Conservation (phyloP, 495 filamentous ascomycete genomes). For the Penicillium crystallinum region DNA sequence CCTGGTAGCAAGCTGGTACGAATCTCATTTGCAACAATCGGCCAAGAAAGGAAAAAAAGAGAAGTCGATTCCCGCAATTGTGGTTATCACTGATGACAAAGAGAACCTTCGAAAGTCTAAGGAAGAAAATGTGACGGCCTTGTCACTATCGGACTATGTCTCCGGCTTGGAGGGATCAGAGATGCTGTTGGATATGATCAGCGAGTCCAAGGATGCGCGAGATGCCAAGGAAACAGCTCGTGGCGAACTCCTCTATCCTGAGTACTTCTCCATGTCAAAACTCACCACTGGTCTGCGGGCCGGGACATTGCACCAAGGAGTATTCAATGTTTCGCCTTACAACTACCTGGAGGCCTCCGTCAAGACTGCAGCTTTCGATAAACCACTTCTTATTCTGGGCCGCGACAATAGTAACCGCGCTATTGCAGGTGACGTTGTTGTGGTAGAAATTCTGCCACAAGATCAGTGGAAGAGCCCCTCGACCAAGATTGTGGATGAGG, state of each 20-base stretch:
- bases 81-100: conserved; percentile 91
- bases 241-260: conserved; percentile 71
- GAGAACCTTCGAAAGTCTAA: conserved; percentile 82
- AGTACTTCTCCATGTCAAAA: conserved; percentile 85
- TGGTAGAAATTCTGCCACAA: conserved; percentile 85
- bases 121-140: conserved; percentile 61
- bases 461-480: conserved; percentile 96
- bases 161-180: conserved; percentile 76
- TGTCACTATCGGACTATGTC: conserved; percentile 73
- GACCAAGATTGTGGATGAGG: conserved; percentile 92
- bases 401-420: conserved; percentile 94
- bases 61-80: conserved; percentile 64
- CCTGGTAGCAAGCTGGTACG: conserved; percentile 83
- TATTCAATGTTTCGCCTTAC: conserved; percentile 94
- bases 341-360: conserved; percentile 94
- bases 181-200: conserved; percentile 90
- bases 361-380: conserved; percentile 83
- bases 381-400: conserved; percentile 80
- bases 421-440: conserved; percentile 84
- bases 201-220: conserved; percentile 61
- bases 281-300: conserved; percentile 88
- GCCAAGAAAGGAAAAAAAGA: conserved; percentile 50
- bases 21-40: conserved; percentile 64
- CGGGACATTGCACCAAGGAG: conserved; percentile 84
- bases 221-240: conserved; percentile 54